A percentile compares a stretch with the other conserved stretches of the same genome.
phyloP scores from a whole-genome alignment of 2,329 filamentous ascomycete genomes.

The Periconia digitata region DNA sequence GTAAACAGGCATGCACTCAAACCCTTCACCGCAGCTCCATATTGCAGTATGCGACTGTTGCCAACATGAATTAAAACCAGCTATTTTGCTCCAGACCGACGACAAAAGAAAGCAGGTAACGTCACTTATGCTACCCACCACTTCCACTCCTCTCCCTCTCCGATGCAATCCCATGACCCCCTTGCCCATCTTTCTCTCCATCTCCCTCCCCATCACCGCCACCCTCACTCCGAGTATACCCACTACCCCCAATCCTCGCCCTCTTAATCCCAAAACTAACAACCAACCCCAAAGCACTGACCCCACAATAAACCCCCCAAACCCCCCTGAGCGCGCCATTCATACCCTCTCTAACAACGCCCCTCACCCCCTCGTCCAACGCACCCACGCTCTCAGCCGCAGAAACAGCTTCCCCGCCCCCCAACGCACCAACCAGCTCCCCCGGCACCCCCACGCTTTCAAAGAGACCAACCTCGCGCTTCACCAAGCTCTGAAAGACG shows the following conservation, averaged over 20 bases:
- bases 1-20: too few relatives aligned
- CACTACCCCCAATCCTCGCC: constrained; percentile 24
- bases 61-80: too few relatives aligned
- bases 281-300: constrained; percentile 39
- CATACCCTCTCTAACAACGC: constrained; percentile 46
- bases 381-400: constrained; percentile 23
- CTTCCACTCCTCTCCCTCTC: not conserved
- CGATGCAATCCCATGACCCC: not conserved
- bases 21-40: too few relatives aligned
- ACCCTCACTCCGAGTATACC: too few relatives aligned
- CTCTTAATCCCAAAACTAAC: constrained; percentile 39
- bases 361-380: constrained; percentile 33
- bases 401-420: constrained; percentile 34
- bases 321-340: constrained; percentile 49
- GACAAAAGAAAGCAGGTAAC: too few relatives aligned
- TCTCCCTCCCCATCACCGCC: not conserved
- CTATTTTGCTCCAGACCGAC: too few relatives aligned
- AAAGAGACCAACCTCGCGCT: constrained; percentile 41
- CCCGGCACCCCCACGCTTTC: constrained; percentile 18
- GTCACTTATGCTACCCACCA: too few relatives aligned
- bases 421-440: constrained; percentile 27
- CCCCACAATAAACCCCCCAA: constrained; percentile 54
- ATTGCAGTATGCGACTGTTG: too few relatives aligned
- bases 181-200: not conserved
- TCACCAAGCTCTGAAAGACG: constrained; percentile 59